phyloP scores from a whole-genome alignment of 2,329 filamentous ascomycete genomes.

The Thelonectria discophora region DNA sequence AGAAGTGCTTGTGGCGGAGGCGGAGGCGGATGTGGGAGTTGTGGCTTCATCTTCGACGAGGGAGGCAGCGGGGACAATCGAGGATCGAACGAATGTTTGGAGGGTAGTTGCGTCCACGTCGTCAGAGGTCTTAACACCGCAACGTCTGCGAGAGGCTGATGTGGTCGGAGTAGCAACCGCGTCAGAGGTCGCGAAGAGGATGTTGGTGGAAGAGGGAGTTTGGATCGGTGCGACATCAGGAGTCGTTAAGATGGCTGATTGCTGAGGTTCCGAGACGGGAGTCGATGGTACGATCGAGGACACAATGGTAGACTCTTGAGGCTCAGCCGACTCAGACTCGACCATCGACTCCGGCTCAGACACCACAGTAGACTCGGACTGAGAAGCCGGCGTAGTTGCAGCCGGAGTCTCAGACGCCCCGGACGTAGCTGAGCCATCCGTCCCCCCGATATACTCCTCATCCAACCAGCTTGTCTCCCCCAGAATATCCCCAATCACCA shows the following conservation, averaged over 20 bases:
- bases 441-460: slow-evolving; percentile 18
- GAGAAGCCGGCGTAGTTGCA: neutral
- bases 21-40: neutral
- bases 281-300: no score
- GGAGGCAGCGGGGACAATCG: neutral
- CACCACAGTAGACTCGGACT: neutral
- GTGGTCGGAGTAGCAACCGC: neutral
- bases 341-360: neutral
- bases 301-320: neutral
- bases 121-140: neutral
- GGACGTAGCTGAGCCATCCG: neutral
- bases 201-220: neutral
- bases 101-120: neutral
- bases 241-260: neutral
- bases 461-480: slow-evolving; percentile 29
- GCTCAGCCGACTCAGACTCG: neutral
- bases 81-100: neutral
- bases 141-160: neutral
- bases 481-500: slow-evolving; percentile 22
- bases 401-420: neutral
- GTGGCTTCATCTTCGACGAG: neutral
- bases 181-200: neutral
- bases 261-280: no score
- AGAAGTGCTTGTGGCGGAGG: neutral
- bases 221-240: neutral